Percentiles rank a stretch among this genome's conserved stretches.
Conservation (phyloP, 108 stramenopile species). For the Seminavis robusta region DNA sequence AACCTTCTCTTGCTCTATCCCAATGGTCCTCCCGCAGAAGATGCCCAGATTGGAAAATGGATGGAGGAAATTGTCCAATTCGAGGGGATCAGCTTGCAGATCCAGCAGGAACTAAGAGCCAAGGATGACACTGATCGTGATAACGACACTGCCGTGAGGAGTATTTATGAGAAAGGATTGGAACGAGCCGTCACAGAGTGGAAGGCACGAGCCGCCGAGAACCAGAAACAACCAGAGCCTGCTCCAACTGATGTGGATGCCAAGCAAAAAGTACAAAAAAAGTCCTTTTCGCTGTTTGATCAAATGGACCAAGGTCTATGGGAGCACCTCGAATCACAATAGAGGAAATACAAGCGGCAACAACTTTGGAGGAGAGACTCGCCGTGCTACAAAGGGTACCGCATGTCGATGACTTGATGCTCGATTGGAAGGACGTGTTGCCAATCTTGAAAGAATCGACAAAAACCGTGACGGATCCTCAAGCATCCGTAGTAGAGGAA, state of each 20-base stretch:
- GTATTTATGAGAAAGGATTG: no score
- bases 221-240: background rate
- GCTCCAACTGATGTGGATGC: background rate
- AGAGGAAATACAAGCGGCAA: conserved; percentile 15
- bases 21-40: background rate
- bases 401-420: conserved; percentile 21
- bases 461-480: background rate
- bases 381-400: conserved; percentile 4
- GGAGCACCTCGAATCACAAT: conserved; percentile 2
- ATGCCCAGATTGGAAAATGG: no score
- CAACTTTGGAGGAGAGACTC: conserved; percentile 3
- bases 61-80: no score
- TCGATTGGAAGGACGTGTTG: conserved; percentile 15
- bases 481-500: background rate
- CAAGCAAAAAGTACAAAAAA: background rate
- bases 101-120: no score
- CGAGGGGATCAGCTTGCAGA: no score
- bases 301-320: conserved; percentile 12
- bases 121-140: no score
- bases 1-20: background rate
- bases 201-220: no score
- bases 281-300: conserved; percentile 22
- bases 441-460: no score
- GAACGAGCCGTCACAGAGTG: no score
- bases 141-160: no score